These are phyloP conservation scores for Penicillium cataractarum DNA, from an alignment of 495 filamentous ascomycete genomes.

Conservation along the genomic window DNA sequence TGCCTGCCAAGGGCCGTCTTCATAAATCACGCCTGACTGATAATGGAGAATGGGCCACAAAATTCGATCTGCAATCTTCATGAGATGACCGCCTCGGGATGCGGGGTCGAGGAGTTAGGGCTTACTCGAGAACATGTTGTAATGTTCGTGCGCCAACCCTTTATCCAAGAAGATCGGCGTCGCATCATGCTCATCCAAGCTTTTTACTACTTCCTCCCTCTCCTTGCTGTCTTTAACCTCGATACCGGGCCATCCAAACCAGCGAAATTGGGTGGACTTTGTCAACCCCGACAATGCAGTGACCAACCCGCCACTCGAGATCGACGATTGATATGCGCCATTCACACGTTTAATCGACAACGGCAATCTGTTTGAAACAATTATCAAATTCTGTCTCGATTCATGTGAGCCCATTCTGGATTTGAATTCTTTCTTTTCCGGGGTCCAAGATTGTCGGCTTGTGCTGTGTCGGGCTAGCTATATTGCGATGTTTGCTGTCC, in stretches of 20 bases:
- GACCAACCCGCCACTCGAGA: conserved; percentile 89
- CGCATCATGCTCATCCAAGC: conserved; percentile 53
- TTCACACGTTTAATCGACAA: conserved; percentile 83
- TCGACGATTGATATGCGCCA: conserved; percentile 71
- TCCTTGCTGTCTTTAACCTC: conserved; percentile 51
- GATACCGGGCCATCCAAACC: conserved; percentile 93
- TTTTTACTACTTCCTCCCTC: conserved; percentile 47
- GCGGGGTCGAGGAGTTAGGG: background rate
- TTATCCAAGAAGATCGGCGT: conserved; percentile 58
- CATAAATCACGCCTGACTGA: conserved; percentile 87
- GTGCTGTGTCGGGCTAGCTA: background rate
- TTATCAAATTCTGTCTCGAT: conserved; percentile 58
- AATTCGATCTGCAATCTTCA: conserved; percentile 69
- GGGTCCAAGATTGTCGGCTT: background rate
- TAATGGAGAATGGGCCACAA: conserved; percentile 97
- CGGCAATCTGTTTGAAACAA: conserved; percentile 87
- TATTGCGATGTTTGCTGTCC: background rate
- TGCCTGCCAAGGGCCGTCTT: conserved; percentile 83
- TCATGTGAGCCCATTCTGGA: conserved; percentile 12
- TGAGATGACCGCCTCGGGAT: background rate
- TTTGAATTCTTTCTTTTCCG: background rate
- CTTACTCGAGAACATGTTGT: conserved; percentile 63
- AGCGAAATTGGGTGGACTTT: conserved; percentile 83
- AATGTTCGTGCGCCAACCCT: conserved; percentile 58
- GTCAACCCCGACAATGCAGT: conserved; percentile 82